These are phyloP conservation scores for Solioccasus polychromus DNA, from an alignment of 768 basidiomycete species.

Conservation along the genomic window DNA sequence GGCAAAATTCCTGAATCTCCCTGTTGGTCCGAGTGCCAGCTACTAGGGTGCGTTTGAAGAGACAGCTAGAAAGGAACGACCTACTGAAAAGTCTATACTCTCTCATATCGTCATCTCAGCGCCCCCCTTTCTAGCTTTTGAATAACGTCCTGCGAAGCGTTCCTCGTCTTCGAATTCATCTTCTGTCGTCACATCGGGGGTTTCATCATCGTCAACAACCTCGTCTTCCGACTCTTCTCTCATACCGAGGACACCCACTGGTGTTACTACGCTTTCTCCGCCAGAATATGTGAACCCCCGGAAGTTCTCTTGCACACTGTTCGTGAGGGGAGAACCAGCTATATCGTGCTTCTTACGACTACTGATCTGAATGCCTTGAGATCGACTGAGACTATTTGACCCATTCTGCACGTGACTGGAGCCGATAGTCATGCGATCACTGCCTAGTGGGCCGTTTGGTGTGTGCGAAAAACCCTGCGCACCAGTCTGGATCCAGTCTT, in stretches of 20 bases:
- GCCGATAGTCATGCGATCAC: conserved; percentile 38
- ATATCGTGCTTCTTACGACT: conserved; percentile 43
- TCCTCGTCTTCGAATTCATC: conserved; percentile 73
- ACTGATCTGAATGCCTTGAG: conserved; percentile 50
- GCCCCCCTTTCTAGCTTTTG: conserved; percentile 49
- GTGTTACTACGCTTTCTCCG: conserved; percentile 58
- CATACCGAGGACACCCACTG: conserved; percentile 39
- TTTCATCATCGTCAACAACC: conserved; percentile 51
- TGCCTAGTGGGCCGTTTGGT: conserved; percentile 77
- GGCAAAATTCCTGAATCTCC: conserved; percentile 19
- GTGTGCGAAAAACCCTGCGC: conserved; percentile 42
- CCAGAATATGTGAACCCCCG: conserved; percentile 89
- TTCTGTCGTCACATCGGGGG: conserved; percentile 54
- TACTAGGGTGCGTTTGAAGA: conserved; percentile 2
- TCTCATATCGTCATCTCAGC: conserved; percentile 34
- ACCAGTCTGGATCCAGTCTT: conserved; percentile 46
- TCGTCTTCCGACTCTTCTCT: conserved; percentile 33
- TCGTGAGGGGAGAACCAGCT: conserved; percentile 73
- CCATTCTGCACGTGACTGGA: conserved; percentile 13
- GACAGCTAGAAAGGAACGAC: conserved; percentile 7
- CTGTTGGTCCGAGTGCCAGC: conserved; percentile 19
- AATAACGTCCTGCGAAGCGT: conserved; percentile 67
- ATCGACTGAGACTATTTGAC: conserved; percentile 14
- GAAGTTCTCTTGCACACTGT: conserved; percentile 94
- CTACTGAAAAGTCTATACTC: conserved; percentile 9